Percentiles rank a stretch among this genome's conserved stretches.
Evolutionary conservation across 805 yeast species (phyloP).

Genomic region (Kockiozyma suomiensis): DNA sequence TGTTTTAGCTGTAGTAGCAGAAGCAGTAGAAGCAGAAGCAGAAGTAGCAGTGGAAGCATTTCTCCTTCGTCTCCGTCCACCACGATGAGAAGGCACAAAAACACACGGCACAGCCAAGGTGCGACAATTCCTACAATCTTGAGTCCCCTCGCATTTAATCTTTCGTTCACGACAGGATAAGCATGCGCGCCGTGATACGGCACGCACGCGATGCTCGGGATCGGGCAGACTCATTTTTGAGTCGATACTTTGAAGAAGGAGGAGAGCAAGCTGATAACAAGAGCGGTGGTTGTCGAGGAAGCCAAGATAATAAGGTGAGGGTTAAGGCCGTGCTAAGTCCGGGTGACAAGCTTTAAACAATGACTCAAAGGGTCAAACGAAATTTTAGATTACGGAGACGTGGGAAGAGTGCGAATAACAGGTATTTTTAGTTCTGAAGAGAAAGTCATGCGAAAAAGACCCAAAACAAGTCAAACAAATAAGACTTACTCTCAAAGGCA

Average conservation of each 20-base stretch:
- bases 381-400: too few relatives aligned
- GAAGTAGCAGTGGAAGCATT: not conserved
- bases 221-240: constrained; percentile 2
- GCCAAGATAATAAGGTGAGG: not conserved
- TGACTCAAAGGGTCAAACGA: too few relatives aligned
- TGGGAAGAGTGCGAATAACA: not conserved
- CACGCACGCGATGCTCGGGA: constrained; percentile 41
- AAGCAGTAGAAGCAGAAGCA: not conserved
- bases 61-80: constrained; percentile 28
- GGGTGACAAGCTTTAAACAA: not conserved
- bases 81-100: constrained; percentile 32
- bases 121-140: constrained; percentile 25
- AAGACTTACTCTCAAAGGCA: too few relatives aligned
- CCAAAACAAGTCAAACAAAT: too few relatives aligned
- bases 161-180: constrained; percentile 66
- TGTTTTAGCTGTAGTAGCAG: not conserved
- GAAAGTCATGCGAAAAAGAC: too few relatives aligned
- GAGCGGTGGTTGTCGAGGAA: not conserved
- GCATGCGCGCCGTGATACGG: constrained; percentile 65
- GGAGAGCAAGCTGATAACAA: too few relatives aligned
- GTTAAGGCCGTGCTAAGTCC: constrained; percentile 4
- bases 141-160: constrained; percentile 65
- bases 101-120: constrained; percentile 17
- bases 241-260: too few relatives aligned
- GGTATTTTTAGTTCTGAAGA: too few relatives aligned